Evolutionary conservation across 441 rosid genomes (phyloP).

Genomic region (Monsonia emarginata): DNA sequence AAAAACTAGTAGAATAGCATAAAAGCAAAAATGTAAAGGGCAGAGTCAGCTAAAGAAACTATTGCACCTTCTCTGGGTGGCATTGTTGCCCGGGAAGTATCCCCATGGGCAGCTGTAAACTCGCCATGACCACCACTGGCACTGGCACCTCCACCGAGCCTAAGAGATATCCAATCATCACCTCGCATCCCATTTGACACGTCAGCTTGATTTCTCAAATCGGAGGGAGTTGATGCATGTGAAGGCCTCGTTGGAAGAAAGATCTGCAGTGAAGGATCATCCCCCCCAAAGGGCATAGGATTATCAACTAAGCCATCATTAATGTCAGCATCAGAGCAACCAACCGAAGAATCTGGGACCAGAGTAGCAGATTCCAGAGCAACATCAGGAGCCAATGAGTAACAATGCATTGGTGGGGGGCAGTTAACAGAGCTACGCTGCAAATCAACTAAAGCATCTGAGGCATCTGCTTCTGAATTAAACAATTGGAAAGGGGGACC

Average conservation of each 20-base stretch:
- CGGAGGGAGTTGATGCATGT: slow-evolving; percentile 42
- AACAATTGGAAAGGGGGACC: slow-evolving; percentile 71
- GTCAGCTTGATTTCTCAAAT: slow-evolving; percentile 57
- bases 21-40: slow-evolving; percentile 40
- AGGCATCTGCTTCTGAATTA: slow-evolving; percentile 43
- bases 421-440: slow-evolving; percentile 48
- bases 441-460: slow-evolving; percentile 54
- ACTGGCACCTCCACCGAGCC: slow-evolving; percentile 60
- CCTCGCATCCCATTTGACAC: slow-evolving; percentile 62
- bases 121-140: slow-evolving; percentile 42
- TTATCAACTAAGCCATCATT: slow-evolving; percentile 72
- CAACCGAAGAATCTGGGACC: slow-evolving; percentile 44
- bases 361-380: slow-evolving; percentile 36
- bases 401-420: slow-evolving; percentile 51
- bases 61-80: slow-evolving; percentile 39
- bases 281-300: slow-evolving; percentile 64
- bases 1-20: neutral
- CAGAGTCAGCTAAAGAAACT: slow-evolving; percentile 58
- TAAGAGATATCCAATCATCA: slow-evolving; percentile 90
- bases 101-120: slow-evolving; percentile 37
- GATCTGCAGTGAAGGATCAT: slow-evolving; percentile 85
- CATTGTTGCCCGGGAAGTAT: slow-evolving; percentile 43
- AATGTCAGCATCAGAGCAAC: slow-evolving; percentile 40
- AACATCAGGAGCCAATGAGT: slow-evolving; percentile 49
- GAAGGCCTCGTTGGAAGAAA: slow-evolving; percentile 86